phyloP scores from a whole-genome alignment of 805 yeast genomes.

The Metschnikowia cubensis region DNA sequence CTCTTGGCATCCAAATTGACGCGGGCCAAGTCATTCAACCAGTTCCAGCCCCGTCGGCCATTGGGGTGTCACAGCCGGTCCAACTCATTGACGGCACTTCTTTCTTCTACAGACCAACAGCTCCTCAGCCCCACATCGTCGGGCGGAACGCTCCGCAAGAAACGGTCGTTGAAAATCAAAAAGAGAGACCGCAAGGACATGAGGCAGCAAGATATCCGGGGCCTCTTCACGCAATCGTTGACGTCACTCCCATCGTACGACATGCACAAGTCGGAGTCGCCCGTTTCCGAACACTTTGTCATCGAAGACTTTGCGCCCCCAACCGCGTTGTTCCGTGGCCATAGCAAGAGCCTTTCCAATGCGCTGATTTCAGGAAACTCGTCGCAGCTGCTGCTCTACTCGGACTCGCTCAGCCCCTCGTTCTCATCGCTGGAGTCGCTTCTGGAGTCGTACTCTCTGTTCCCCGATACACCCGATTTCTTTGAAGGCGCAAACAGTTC shows the following conservation, averaged over 20 bases:
- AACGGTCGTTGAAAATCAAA: conserved; percentile 14
- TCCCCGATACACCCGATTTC: conserved; percentile 23
- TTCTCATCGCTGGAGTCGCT: conserved; percentile 31
- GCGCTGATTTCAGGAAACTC: conserved; percentile 28
- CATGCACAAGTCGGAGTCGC: conserved; percentile 8
- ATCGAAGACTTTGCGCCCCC: conserved; percentile 19
- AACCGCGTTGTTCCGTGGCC: conserved; percentile 15
- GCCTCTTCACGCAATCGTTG: conserved; percentile 12
- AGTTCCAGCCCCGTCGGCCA: conserved; percentile 17
- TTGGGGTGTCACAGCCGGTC: conserved; percentile 14
- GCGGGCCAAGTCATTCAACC: conserved; percentile 36
- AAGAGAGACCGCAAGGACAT: conserved; percentile 10
- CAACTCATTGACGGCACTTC: conserved; percentile 14
- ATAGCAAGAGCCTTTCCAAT: conserved; percentile 14
- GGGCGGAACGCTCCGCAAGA: conserved; percentile 10
- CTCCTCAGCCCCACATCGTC: conserved; percentile 5
- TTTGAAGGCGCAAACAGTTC: conserved; percentile 17
- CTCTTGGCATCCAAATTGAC: conserved; percentile 40
- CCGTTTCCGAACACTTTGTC: conserved; percentile 9
- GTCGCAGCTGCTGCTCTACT: conserved; percentile 26
- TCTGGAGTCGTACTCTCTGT: conserved; percentile 24
- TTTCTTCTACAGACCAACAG: conserved; percentile 8
- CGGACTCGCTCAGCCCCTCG: conserved; percentile 22
- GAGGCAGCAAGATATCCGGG: background rate
- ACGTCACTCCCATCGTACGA: conserved; percentile 6